Evolutionary conservation across 805 yeast species (phyloP).

Genomic region (Ogataea dorogensis): DNA sequence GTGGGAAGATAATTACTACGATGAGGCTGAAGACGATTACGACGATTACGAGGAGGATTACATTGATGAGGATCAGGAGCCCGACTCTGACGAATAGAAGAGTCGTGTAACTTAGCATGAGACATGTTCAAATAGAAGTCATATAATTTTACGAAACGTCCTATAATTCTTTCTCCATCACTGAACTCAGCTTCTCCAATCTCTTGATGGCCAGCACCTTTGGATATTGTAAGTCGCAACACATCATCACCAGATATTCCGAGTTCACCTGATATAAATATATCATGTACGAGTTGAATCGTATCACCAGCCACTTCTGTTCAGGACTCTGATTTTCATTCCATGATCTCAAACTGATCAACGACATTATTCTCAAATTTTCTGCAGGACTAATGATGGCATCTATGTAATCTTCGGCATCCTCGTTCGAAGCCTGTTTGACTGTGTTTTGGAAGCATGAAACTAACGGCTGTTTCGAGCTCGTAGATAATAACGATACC

Average conservation of each 20-base stretch:
- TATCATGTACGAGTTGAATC: constrained; percentile 25
- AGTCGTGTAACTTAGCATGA: constrained; percentile 4
- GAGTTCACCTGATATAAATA: constrained; percentile 24
- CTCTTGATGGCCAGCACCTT: constrained; percentile 30
- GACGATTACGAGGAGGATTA: constrained; percentile 28
- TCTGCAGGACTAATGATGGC: constrained; percentile 32
- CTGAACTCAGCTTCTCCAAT: constrained; percentile 20
- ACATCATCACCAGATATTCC: constrained; percentile 28
- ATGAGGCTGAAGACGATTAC: constrained; percentile 33
- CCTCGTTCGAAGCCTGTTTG: constrained; percentile 4
- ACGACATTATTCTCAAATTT: constrained; percentile 31
- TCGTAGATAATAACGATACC: constrained; percentile 30
- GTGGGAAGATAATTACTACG: constrained; percentile 34
- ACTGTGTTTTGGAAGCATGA: constrained; percentile 24
- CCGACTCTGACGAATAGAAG: constrained; percentile 12
- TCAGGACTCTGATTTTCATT: constrained; percentile 13
- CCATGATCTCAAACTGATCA: constrained; percentile 32
- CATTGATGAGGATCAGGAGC: constrained; percentile 24
- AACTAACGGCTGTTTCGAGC: constrained; percentile 30
- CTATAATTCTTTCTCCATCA: constrained; percentile 9
- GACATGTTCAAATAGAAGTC: constrained; percentile 8
- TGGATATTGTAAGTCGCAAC: constrained; percentile 30
- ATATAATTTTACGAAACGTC: background rate
- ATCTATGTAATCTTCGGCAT: constrained; percentile 28
- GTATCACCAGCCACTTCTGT: constrained; percentile 28